phyloP scores from a whole-genome alignment of 768 basidiomycete species.

The Boletus tomentosulus region DNA sequence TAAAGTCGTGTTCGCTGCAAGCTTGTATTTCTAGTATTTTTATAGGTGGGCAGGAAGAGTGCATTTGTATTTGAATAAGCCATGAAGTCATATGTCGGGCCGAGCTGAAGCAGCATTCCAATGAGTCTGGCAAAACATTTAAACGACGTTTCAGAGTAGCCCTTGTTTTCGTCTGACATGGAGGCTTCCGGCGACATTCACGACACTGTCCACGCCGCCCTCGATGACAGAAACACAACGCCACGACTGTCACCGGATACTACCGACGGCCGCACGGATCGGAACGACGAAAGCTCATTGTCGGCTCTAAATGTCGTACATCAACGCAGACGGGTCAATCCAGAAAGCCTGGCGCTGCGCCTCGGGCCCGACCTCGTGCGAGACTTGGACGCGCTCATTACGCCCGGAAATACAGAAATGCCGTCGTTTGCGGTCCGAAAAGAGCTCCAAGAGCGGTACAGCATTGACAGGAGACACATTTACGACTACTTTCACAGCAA shows the following conservation, averaged over 20 bases:
- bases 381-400: slow-evolving; percentile 69
- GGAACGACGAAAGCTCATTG: background rate
- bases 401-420: slow-evolving; percentile 69
- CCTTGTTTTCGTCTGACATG: slow-evolving; percentile 12
- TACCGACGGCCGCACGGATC: slow-evolving; percentile 6
- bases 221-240: background rate
- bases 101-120: slow-evolving; percentile 20
- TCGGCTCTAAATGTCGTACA: slow-evolving; percentile 7
- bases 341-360: slow-evolving; percentile 62
- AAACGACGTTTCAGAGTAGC: slow-evolving; percentile 5
- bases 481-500: slow-evolving; percentile 75
- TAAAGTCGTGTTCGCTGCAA: slow-evolving; percentile 81
- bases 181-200: background rate
- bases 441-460: slow-evolving; percentile 66
- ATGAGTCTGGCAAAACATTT: slow-evolving; percentile 9
- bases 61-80: background rate
- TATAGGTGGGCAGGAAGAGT: background rate
- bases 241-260: slow-evolving; percentile 5
- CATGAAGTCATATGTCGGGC: slow-evolving; percentile 10
- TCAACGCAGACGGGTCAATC: slow-evolving; percentile 53
- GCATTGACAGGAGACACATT: slow-evolving; percentile 67
- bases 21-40: slow-evolving; percentile 68
- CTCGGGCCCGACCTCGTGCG: slow-evolving; percentile 63
- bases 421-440: slow-evolving; percentile 67
- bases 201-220: slow-evolving; percentile 1